These are phyloP conservation scores for Leccinum truebloodii DNA, from an alignment of 768 basidiomycete genomes.

Conservation along the genomic window DNA sequence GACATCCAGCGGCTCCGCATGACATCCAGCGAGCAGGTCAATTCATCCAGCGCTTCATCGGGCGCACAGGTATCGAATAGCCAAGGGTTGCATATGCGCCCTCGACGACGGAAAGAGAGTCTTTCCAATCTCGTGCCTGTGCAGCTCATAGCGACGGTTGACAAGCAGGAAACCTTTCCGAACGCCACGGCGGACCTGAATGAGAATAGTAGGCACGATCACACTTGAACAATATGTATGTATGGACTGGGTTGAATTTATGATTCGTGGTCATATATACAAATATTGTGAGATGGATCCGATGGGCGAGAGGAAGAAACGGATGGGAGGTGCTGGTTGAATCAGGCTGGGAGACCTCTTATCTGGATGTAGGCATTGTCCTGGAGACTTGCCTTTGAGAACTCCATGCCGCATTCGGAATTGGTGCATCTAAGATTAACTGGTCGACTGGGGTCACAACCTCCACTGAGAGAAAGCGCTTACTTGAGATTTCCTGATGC, in stretches of 20 bases:
- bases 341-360: conserved; percentile 38
- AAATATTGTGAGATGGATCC: conserved; percentile 25
- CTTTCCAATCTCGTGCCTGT: conserved; percentile 67
- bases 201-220: conserved; percentile 42
- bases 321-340: neutral
- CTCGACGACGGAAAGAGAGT: conserved; percentile 59
- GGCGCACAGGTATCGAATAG: conserved; percentile 30
- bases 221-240: conserved; percentile 23
- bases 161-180: conserved; percentile 57
- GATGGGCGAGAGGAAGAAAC: neutral
- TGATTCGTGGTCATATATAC: conserved; percentile 32
- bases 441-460: conserved; percentile 12
- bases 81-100: conserved; percentile 48
- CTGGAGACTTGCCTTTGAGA: conserved; percentile 41
- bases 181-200: conserved; percentile 70
- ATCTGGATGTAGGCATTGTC: conserved; percentile 45
- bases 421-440: conserved; percentile 36
- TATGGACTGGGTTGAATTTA: conserved; percentile 20
- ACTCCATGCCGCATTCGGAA: conserved; percentile 41
- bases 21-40: conserved; percentile 23
- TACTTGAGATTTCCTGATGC: conserved; percentile 38
- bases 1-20: conserved; percentile 70
- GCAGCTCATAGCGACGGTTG: conserved; percentile 58
- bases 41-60: conserved; percentile 14
- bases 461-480: conserved; percentile 18